Base-by-base conservation (phyloP, 768 basidiomycete genomes). In the Steccherinum ochraceum region DNA sequence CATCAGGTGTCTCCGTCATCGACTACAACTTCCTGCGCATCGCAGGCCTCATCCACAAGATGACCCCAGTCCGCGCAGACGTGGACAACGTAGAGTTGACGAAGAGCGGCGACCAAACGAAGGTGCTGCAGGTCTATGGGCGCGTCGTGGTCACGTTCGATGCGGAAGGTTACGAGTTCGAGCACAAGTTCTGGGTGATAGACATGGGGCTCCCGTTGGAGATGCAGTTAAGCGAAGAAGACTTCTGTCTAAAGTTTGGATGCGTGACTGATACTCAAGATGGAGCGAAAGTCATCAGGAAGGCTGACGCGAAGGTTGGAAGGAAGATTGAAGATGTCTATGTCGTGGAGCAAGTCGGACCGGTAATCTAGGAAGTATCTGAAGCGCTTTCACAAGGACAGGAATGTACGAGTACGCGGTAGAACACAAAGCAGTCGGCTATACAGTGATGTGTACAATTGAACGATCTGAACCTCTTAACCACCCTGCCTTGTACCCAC, bases 21-120 rank as follows among this genome's bases (percentile, higher is more conserved):
- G 35, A 48, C 47, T 30, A 10, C 41, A 12, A 35, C 35, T 52
- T 52, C 30, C 45, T 48, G 20, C 50, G 50, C n/a, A 5, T 51
- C 13, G 50, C 50, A 13, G 50, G 50, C 5, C 50, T 51, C 5
- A 27, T 51, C 10, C 44, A 12, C 18, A 24, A 43, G n/a, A 43
- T 51, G 25, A 43, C 46, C 3, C 50, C 50, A 4, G 18, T 51
- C 5, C 50, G 49, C 41, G 19, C 20, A 4, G 50, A 24, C 21
- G 39, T 45, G 24, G 42, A 45, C 43, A 26, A 42, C 24, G 50
- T 46, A n/a, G 12, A 13, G 12, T 20, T 35, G 24, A 24, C 12
- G 13, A n/a, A 20, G 24, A 4, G 12, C 48, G 12, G 12, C 16
- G 30, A 20, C 18, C 5, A 19, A 12, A 12, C 26, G n/a, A 5